Base-by-base conservation (phyloP, 2,329 filamentous ascomycete species). In the Alternaria viburni region DNA sequence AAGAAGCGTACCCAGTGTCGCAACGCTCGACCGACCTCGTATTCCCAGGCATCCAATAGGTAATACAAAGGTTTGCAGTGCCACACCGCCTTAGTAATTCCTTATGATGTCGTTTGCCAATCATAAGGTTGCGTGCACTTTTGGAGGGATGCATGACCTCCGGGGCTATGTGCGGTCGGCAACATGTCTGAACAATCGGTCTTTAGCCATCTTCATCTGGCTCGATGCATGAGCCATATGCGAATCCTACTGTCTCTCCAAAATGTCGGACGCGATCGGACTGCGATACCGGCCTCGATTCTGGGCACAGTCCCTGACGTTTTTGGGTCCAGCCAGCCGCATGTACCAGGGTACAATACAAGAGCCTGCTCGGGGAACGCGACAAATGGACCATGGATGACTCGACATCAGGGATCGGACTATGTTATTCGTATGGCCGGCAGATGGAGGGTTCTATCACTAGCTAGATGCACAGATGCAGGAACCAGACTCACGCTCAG, bases 381-480 rank as follows among this genome's bases (percentile, higher is more conserved):
- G 19, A 25, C 36, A 30, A 6, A 47, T 23, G 50, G 43, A 46
- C 49, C 46, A 32, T 17, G 49, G 50, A 41, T n/a, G 41, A 17
- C 26, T 55, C 26, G 21, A 47, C 43, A 23, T 47, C 21, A 54
- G 50, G 36, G 41, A 58, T 41, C 21, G 21, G 43, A 28, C 45
- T 50, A 6, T 21, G 45, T 17, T 32, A 49, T 44, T 50, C 23
- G 60, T 15, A 45, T 45, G 47, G 32, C 12, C 23, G 32, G 36
- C 21, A 25, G 17, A 46, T 51, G 50, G 6, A 54, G 54, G 13
- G 30, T 36, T 30, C 45, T 9, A 23, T 23, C 11, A 44, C 23
- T 61, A 61, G 23, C 52, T 15, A 9, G 57, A 44, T 45, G 58
- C 59, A 63, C 55, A 54, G 30, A 71, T 64, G 55, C 60, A 69